phyloP scores from a whole-genome alignment of 2,329 filamentous ascomycete species.

The Colletotrichum trifolii region DNA sequence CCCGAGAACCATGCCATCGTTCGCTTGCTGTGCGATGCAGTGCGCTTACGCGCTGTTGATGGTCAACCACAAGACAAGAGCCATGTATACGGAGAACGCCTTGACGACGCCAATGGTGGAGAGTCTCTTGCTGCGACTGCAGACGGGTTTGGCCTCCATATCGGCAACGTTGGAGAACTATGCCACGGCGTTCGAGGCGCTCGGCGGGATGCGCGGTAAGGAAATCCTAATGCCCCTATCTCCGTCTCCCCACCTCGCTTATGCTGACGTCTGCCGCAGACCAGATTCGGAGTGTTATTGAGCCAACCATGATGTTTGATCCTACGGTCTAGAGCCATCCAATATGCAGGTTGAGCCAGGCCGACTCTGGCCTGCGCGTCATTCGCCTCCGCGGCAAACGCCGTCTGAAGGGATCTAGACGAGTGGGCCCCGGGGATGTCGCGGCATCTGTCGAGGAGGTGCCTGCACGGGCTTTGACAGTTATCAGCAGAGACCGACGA shows the following conservation, averaged over 20 bases:
- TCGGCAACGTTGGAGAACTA: slow-evolving; percentile 56
- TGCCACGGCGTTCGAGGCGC: slow-evolving; percentile 55
- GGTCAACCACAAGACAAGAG: slow-evolving; percentile 54
- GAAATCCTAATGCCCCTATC: slow-evolving; percentile 14
- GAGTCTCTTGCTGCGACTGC: slow-evolving; percentile 52
- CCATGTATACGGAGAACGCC: slow-evolving; percentile 46
- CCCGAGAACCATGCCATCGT: slow-evolving; percentile 58
- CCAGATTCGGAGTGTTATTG: slow-evolving; percentile 41
- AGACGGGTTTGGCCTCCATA: slow-evolving; percentile 55
- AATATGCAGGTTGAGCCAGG: slow-evolving; percentile 16
- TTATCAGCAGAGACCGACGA: slow-evolving; percentile 33
- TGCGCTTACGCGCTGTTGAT: slow-evolving; percentile 56
- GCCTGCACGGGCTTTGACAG: slow-evolving; percentile 31
- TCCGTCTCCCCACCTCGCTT: slow-evolving; percentile 5
- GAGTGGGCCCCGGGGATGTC: slow-evolving; percentile 19
- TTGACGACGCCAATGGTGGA: slow-evolving; percentile 43
- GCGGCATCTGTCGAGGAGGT: background rate
- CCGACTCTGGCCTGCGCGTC: background rate
- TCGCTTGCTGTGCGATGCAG: slow-evolving; percentile 59
- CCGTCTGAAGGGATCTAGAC: slow-evolving; percentile 7
- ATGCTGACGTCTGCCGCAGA: slow-evolving; percentile 37
- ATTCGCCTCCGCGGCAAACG: background rate
- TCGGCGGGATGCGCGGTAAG: slow-evolving; percentile 58
- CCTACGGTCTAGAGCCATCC: slow-evolving; percentile 18
- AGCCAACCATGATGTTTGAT: slow-evolving; percentile 39